Conservation (phyloP, 208 protist species). For the Trypanosoma conorhini region DNA sequence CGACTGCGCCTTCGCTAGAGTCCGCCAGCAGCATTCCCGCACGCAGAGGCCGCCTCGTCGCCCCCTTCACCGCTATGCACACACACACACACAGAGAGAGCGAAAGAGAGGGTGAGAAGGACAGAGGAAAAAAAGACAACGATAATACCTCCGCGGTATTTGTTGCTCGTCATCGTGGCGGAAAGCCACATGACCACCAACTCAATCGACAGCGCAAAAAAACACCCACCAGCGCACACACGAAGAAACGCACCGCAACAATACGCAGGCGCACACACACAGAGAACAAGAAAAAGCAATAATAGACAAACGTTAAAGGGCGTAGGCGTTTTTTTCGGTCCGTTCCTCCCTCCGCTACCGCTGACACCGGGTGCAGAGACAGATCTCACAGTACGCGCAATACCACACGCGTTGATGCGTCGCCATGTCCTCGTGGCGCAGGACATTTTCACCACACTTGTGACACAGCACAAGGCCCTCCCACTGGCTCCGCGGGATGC, state of each 20-base stretch:
- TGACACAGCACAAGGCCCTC: slow-evolving; percentile 26
- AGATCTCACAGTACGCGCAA: slow-evolving; percentile 63
- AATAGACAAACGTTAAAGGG: background rate
- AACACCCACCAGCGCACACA: background rate
- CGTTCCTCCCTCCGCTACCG: slow-evolving; percentile 1
- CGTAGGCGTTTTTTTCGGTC: too few relatives aligned
- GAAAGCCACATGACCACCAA: background rate
- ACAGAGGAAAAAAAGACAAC: background rate
- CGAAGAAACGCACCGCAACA: background rate
- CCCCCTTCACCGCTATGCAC: background rate
- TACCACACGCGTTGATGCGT: slow-evolving; percentile 47
- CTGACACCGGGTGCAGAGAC: slow-evolving; percentile 36
- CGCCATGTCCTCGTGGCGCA: slow-evolving; percentile 30
- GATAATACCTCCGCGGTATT: background rate
- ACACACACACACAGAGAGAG: background rate
- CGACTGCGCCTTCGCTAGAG: background rate
- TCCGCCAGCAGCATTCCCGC: background rate
- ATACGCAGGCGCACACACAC: background rate
- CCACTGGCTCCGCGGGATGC: slow-evolving; percentile 32
- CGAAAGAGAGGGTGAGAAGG: too few relatives aligned
- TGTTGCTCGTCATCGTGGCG: too few relatives aligned
- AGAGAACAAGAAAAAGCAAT: background rate
- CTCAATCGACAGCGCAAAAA: background rate
- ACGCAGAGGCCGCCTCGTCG: background rate
- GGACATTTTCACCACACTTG: slow-evolving; percentile 32